These are phyloP conservation scores for Detonula confervacea DNA, from an alignment of 352 stramenopile species.

Conservation along the genomic window DNA sequence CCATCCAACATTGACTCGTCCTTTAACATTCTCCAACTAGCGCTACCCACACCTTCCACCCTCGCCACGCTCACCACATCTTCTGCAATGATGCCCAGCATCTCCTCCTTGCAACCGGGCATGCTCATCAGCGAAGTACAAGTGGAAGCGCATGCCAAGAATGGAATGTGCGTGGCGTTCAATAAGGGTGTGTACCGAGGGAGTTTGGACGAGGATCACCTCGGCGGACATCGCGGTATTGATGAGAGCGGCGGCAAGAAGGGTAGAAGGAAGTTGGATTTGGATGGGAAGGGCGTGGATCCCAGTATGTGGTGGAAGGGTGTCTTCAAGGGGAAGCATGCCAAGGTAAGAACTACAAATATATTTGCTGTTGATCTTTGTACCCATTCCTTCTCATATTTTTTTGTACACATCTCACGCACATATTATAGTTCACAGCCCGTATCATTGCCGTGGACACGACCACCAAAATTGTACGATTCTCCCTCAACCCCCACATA, in stretches of 20 bases:
- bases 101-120: conserved; percentile 90
- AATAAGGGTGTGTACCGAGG: conserved; percentile 76
- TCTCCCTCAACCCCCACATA: conserved; percentile 78
- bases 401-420: conserved; percentile 5
- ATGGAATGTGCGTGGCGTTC: conserved; percentile 82
- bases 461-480: conserved; percentile 79
- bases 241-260: conserved; percentile 24
- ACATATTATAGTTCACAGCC: conserved; percentile 55
- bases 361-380: conserved; percentile 1
- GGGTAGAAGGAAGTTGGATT: conserved; percentile 22
- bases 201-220: conserved; percentile 73
- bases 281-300: conserved; percentile 14
- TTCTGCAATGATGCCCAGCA: conserved; percentile 77
- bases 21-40: conserved; percentile 52
- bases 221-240: conserved; percentile 62
- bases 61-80: conserved; percentile 39
- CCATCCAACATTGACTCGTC: conserved; percentile 50
- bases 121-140: conserved; percentile 91
- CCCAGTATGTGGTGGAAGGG: conserved; percentile 59
- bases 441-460: conserved; percentile 81
- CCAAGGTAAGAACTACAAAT: conserved; percentile 37
- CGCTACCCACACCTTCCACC: conserved; percentile 31
- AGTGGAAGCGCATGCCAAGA: conserved; percentile 86
- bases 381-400: too few relatives aligned
- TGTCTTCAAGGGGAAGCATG: conserved; percentile 59